Evolutionary conservation across 257 asterid species (phyloP), one percentile per base, ranked within the genome.

Genomic region (Perilla frutescens): DNA sequence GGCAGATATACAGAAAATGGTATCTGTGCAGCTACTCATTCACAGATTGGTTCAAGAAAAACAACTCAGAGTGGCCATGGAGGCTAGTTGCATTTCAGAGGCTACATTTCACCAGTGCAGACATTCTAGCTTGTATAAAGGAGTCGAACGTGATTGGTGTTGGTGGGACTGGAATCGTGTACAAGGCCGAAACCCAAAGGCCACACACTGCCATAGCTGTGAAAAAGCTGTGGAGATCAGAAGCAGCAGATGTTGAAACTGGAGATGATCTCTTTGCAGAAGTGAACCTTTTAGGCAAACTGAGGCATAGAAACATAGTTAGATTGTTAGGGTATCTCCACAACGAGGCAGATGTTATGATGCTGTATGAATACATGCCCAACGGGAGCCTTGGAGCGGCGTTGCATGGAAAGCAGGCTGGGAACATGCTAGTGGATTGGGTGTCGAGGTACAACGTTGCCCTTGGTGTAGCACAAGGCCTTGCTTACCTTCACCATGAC

Each of bases 401-500:
- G 1, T 62, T 91, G 60, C 92, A 89, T 51, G 97, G 91, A 5
- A 83, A 86, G 50, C 73, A 86, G 72, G 80, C 76, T 0, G 92
- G 84, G 6, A 84, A 77, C 67, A 37, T 86, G 80, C 34, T 88
- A 77, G 80, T 86, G 62, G 97, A 89, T 82, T 91, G 97, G 97
- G 91, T 86, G 51, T 88, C 89, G 9, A 88, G 97, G 84, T 91
- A 89, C 54, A 89, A 86, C n/a, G 71, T 91, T 5, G 97, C 96
- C 1, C 71, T 89, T 2, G 97, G 93, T 7, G 87, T 88, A 14
- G 97, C 97, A 9, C 91, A 89, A 2, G 97, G 96, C 26, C 86
- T 91, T 12, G 80, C 95, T 26, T 91, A 91, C 50, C 91, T 91
- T 34, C 97, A 91, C 85, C 96, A 91, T 5, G 96, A 88, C 31